Base-by-base conservation (phyloP, 108 stramenopile genomes). In the Nitzschia sp. region DNA sequence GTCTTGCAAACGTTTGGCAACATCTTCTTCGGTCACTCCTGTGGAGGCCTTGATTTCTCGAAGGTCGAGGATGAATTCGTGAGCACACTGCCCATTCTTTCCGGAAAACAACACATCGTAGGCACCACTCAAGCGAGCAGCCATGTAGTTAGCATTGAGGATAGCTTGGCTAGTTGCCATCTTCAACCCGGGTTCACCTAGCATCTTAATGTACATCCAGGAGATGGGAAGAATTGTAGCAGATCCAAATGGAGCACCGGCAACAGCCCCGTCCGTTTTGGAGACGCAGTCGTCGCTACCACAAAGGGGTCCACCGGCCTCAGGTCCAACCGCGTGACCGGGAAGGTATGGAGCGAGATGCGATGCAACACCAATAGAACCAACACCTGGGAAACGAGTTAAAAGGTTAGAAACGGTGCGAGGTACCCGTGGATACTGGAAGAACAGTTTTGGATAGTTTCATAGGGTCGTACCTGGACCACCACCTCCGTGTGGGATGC, bases 201-300 rank as follows among this genome's bases (percentile, higher is more conserved):
- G 82, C 97, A 99, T 98, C 69, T 97, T 97, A 63, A 99, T 97
- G 83, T 98, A 99, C 97, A 99, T 98, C 97, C 97, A 99, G 2
- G 97, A 96, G 70, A 99, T 99, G 59, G 97, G 97, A 39, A 99
- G 92, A 70, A 99, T 99, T 40, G 95, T 90, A 3, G 98, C 95
- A 51, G 95, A 96, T 40, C 98, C 98, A 71, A 95, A 99, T 9
- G 97, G 98, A 8, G 98, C 97, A n/a, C 91, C 98, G 3, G 97
- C 89, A 51, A 95, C 82, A 8, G 93, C 92, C 11, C 90, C 87
- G 10, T 69, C 79, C 21, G 51, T 63, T 77, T 94, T 97, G 10
- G 92, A 81, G 10, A 91, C 84, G 63, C 90, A 91, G 10, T 81
- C 43, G 10, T 90, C 91, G 19, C 61, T 76, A 21, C 91, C 91